Evolutionary conservation across 1,284 basidiomycete species (phyloP).

Genomic region (Ceratobasidium sp.): DNA sequence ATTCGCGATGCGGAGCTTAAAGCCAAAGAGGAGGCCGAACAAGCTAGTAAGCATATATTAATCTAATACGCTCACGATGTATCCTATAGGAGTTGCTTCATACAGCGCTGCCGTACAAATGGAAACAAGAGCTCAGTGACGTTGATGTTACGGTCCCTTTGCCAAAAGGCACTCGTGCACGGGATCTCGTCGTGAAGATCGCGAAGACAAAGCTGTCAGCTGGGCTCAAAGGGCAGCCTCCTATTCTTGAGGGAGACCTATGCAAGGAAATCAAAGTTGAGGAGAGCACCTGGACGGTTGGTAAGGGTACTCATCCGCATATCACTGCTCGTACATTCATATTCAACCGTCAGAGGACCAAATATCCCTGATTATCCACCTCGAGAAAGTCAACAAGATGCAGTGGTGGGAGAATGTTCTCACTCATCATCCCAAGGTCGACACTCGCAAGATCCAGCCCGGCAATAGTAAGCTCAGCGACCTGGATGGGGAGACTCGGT

Average conservation of each 20-base stretch:
- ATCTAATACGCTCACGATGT: slow-evolving; percentile 34
- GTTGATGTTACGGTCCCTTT: slow-evolving; percentile 85
- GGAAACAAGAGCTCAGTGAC: slow-evolving; percentile 90
- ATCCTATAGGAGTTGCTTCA: slow-evolving; percentile 34
- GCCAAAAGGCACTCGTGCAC: slow-evolving; percentile 83
- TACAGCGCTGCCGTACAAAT: slow-evolving; percentile 86
- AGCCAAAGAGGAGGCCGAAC: slow-evolving; percentile 76
- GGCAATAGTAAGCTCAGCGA: slow-evolving; percentile 96
- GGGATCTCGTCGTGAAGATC: slow-evolving; percentile 77
- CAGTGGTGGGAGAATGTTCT: slow-evolving; percentile 99
- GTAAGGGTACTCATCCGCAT: slow-evolving; percentile 55
- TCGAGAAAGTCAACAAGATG: slow-evolving; percentile 86
- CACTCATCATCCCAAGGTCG: slow-evolving; percentile 94
- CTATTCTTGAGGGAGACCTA: slow-evolving; percentile 88
- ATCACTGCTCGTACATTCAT: neutral
- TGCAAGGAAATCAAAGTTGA: slow-evolving; percentile 94
- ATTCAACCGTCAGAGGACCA: slow-evolving; percentile 70
- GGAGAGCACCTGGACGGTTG: slow-evolving; percentile 96
- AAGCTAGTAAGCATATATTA: slow-evolving; percentile 69
- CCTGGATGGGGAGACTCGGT: slow-evolving; percentile 91
- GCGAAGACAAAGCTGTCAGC: slow-evolving; percentile 84
- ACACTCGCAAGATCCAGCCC: slow-evolving; percentile 95
- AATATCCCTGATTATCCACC: slow-evolving; percentile 72
- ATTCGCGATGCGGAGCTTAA: slow-evolving; percentile 71
- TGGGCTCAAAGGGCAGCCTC: slow-evolving; percentile 83